A percentile compares a stretch with the other conserved stretches of the same genome.
These are phyloP conservation scores for Penicillium paxilli DNA, from an alignment of 495 filamentous ascomycete genomes.

Conservation along the genomic window DNA sequence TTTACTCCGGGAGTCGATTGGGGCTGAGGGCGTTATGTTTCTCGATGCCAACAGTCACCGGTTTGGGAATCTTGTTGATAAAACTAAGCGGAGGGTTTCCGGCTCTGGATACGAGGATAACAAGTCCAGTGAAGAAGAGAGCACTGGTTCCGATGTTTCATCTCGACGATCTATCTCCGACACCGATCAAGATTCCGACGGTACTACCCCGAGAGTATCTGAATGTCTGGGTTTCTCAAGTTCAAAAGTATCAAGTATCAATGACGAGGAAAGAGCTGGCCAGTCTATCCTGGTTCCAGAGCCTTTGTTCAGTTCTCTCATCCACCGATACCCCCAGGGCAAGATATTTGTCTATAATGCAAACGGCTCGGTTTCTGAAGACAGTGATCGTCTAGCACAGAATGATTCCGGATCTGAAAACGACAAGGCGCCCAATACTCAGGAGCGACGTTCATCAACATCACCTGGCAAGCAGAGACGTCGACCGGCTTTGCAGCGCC, in stretches of 20 bases:
- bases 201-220: background rate
- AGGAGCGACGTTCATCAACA: background rate
- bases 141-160: conserved; percentile 7
- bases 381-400: conserved; percentile 10
- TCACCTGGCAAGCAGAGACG: conserved; percentile 14
- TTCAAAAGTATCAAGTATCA: conserved; percentile 18
- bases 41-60: conserved; percentile 41
- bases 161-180: background rate
- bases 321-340: conserved; percentile 58
- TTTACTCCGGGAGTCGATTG: conserved; percentile 35
- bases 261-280: conserved; percentile 26
- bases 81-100: conserved; percentile 4
- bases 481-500: conserved; percentile 7
- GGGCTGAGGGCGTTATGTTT: conserved; percentile 53
- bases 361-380: conserved; percentile 26
- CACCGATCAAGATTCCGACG: background rate
- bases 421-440: background rate
- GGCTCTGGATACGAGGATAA: background rate
- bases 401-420: conserved; percentile 5
- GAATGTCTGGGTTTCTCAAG: conserved; percentile 19
- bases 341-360: conserved; percentile 59
- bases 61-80: conserved; percentile 14
- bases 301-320: conserved; percentile 14
- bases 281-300: conserved; percentile 28
- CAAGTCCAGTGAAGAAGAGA: conserved; percentile 16